Base-by-base conservation (phyloP, 805 yeast species). In the Teunomyces tritomae region DNA sequence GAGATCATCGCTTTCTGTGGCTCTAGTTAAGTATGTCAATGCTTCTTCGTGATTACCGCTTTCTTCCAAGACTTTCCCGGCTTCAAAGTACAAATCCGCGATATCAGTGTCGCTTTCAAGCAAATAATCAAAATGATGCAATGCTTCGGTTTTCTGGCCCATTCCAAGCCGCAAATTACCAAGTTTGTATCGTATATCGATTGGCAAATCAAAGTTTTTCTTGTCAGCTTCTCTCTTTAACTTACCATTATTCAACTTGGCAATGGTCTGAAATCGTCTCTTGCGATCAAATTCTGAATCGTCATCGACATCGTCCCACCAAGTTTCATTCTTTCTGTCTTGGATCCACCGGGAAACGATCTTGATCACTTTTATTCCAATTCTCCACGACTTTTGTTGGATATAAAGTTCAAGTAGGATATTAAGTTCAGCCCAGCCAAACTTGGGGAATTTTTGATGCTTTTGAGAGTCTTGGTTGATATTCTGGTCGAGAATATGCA, bases 381-480 rank as follows among this genome's bases (percentile, higher is more conserved):
- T 70, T 8, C 63, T 63, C 75, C 82, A 86, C 4, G 85, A 82
- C 39, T 80, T 82, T 48, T 82, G 85, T 45, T 82, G 80, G n/a
- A 83, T 75, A 57, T 87, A 86, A 33, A 92, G 70, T 57, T 94
- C 98, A 7, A 87, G 78, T 37, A 92, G 70, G 49, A 89, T 88
- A 57, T 94, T 92, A 42, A 92, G 73, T 50, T 88, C 91, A 0
- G 96, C 85, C 96, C 96, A 94, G 43, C 83, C 89, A 63, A 92
- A 94, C 17, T 65, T 64, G 0, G 89, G 76, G 27, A 65, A 65
- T 43, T 57, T 61, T 53, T 56, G 59, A 20, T 34, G 33, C 50
- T 30, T 26, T 28, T 55, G 32, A 4, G 33, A 11, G 11, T 43
- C 39, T 14, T 37, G 14, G 44, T 64, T 57, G 30, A 79, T 76